Percentiles rank a stretch among this genome's conserved stretches.
Conservation (phyloP, 768 basidiomycete species). For the Tubosaeta sp. region DNA sequence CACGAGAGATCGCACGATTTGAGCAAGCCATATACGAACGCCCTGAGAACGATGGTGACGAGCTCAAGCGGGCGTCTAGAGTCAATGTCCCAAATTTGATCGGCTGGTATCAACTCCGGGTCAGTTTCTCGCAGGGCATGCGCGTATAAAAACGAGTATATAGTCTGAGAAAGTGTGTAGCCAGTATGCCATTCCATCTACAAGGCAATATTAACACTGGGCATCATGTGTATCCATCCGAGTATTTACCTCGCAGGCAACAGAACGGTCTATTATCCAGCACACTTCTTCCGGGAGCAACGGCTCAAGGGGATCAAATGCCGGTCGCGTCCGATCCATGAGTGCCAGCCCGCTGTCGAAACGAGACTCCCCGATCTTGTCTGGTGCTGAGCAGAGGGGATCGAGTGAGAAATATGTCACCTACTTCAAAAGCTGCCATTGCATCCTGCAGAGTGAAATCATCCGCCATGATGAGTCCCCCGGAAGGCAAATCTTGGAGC, state of each 20-base stretch:
- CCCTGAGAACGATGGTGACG: constrained; percentile 62
- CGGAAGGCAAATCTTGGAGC: constrained; percentile 57
- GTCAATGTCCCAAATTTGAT: constrained; percentile 30
- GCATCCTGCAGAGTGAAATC: constrained; percentile 77
- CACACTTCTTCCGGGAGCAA: constrained; percentile 79
- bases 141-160: constrained; percentile 74
- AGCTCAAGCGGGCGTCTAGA: constrained; percentile 54
- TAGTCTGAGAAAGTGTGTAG: constrained; percentile 79
- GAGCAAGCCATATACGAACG: constrained; percentile 61
- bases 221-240: constrained; percentile 5
- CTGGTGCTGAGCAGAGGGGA: constrained; percentile 9
- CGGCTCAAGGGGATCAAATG: constrained; percentile 61
- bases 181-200: constrained; percentile 90
- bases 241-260: constrained; percentile 70
- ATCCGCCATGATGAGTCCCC: constrained; percentile 60
- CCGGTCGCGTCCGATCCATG: constrained; percentile 37
- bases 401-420: constrained; percentile 13
- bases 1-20: constrained; percentile 83
- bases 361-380: constrained; percentile 83
- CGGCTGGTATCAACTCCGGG: constrained; percentile 42
- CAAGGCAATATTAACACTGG: constrained; percentile 12
- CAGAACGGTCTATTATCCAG: constrained; percentile 78
- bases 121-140: constrained; percentile 61
- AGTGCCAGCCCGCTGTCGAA: constrained; percentile 75
- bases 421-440: constrained; percentile 91